Evolutionary conservation across 148 eudicot species (phyloP), one percentile per base, ranked within the genome.

Genomic region (Heliamphora exappendiculata): DNA sequence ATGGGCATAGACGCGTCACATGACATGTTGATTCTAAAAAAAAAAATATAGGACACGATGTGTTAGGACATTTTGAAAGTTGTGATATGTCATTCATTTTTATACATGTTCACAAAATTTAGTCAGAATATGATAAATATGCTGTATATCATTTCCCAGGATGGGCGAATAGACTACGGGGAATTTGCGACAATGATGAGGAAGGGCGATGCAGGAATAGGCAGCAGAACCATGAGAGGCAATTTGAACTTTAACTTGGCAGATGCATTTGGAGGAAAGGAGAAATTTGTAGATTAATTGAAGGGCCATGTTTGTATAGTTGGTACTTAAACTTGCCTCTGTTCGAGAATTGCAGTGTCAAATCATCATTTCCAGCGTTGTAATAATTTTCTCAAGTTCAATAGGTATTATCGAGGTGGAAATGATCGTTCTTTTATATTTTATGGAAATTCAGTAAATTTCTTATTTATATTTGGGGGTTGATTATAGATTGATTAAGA

Each of bases 121-220:
- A 45, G 37, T 65, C 26, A 2, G 11, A 65, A 11, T 2, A 14
- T 37, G 45, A 26, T 24, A 65, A n/a, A 12, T 37, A 26, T 65
- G 22, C 67, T 33, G 37, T 31, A 36, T 50, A 16, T 26, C 33
- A 36, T 58, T 69, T 73, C 28, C 54, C 78, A 87, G 89, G 96
- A 91, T 82, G 96, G 96, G 20, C 86, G 90, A 12, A 91, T 89
- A 70, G 96, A 91, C 79, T 91, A 89, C 53, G 88, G 77, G 36
- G 96, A 91, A 78, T 91, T 91, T 70, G 84, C 91, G 3, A 81
- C 93, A 22, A 91, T 89, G 96, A 91, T 89, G 96, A 89, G 82
- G 82, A 88, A 89, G 79, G 96, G 91, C 7, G 87, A 88, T 64
- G 78, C 76, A 29, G 90, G 89, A 55, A 53, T 80, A 0, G 90